These are phyloP conservation scores for Casuarina glauca DNA, from an alignment of 306 rosid species.

Conservation along the genomic window DNA sequence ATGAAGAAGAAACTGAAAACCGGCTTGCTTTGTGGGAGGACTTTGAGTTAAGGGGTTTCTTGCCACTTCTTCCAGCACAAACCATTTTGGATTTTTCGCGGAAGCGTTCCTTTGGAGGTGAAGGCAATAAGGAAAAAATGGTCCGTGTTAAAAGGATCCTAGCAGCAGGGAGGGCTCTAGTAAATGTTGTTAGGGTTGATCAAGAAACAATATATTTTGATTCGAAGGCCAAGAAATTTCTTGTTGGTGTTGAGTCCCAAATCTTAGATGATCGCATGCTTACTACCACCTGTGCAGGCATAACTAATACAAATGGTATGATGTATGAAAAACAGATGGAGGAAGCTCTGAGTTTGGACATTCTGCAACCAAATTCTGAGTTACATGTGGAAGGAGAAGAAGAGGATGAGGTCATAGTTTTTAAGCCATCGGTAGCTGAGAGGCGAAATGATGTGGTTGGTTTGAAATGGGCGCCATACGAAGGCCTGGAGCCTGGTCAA, in stretches of 20 bases:
- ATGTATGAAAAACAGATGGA: slow-evolving; percentile 47
- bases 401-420: slow-evolving; percentile 93
- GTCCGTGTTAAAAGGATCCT: slow-evolving; percentile 71
- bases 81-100: slow-evolving; percentile 85
- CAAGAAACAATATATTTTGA: slow-evolving; percentile 60
- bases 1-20: slow-evolving; percentile 89
- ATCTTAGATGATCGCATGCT: slow-evolving; percentile 40
- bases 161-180: slow-evolving; percentile 88
- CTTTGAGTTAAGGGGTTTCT: slow-evolving; percentile 86
- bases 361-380: slow-evolving; percentile 40
- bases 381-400: slow-evolving; percentile 69
- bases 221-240: slow-evolving; percentile 62
- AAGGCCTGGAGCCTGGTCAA: slow-evolving; percentile 38
- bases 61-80: slow-evolving; percentile 93
- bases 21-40: slow-evolving; percentile 94
- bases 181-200: slow-evolving; percentile 65
- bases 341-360: slow-evolving; percentile 36
- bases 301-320: slow-evolving; percentile 33
- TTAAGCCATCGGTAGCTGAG: slow-evolving; percentile 76
- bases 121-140: slow-evolving; percentile 68
- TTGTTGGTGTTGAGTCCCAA: slow-evolving; percentile 59
- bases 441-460: slow-evolving; percentile 49
- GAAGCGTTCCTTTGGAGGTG: slow-evolving; percentile 73
- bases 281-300: slow-evolving; percentile 39
- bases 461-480: slow-evolving; percentile 41